Percentiles rank a stretch among this genome's conserved stretches.
These are phyloP conservation scores for Rubus idaeus DNA, from an alignment of 306 rosid genomes.

Conservation along the genomic window DNA sequence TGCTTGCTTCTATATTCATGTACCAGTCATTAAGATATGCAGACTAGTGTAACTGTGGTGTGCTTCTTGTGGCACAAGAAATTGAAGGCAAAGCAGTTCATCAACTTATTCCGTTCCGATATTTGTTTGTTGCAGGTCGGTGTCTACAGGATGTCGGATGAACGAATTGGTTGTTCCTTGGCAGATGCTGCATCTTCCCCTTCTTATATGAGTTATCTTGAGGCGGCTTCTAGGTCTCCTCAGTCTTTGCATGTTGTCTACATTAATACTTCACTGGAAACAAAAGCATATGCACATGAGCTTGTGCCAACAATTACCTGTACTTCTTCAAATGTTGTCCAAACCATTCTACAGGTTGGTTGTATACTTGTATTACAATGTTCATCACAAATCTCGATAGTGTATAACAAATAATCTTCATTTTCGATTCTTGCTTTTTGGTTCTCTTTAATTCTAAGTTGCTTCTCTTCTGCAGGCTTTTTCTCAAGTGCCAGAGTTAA, in stretches of 20 bases:
- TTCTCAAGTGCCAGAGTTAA: constrained; percentile 83
- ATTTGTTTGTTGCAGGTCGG: constrained; percentile 59
- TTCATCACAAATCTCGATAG: neutral
- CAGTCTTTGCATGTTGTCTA: constrained; percentile 87
- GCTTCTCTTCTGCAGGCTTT: constrained; percentile 61
- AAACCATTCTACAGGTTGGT: constrained; percentile 84
- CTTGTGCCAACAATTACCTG: constrained; percentile 98
- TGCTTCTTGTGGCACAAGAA: too few species aligned
- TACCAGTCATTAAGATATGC: constrained; percentile 5
- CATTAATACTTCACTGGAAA: constrained; percentile 86
- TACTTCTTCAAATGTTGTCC: constrained; percentile 96
- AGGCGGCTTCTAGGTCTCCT: constrained; percentile 65
- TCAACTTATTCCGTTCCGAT: constrained; percentile 23
- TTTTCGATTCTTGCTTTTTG: neutral
- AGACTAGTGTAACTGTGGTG: neutral
- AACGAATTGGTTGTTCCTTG: constrained; percentile 86
- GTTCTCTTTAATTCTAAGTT: neutral
- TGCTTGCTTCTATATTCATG: constrained; percentile 15
- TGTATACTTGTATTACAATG: constrained; percentile 5
- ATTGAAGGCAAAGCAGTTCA: constrained; percentile 10
- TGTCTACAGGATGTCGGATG: constrained; percentile 89
- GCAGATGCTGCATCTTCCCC: constrained; percentile 91
- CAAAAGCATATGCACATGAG: constrained; percentile 94
- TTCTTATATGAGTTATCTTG: constrained; percentile 77
- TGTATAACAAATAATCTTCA: constrained; percentile 16